Conservation (phyloP, 2,329 filamentous ascomycete species). For the Colletotrichum sublineola region DNA sequence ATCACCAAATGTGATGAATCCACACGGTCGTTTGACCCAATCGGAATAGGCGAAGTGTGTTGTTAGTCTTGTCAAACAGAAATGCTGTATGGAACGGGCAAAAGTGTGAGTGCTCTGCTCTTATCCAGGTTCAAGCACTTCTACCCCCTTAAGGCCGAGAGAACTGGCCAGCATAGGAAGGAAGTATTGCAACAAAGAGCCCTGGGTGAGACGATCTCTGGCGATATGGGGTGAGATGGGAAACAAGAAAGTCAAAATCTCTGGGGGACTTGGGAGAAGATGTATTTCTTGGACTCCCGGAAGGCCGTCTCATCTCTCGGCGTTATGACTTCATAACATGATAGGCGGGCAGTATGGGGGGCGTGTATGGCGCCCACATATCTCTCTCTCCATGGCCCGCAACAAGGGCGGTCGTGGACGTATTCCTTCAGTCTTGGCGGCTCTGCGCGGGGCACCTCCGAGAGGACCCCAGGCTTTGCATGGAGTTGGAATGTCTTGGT, state of each 20-base stretch:
- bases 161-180: constrained; percentile 37
- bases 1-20: background rate
- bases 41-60: constrained; percentile 2
- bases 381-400: background rate
- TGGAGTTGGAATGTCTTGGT: constrained; percentile 19
- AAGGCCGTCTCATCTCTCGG: constrained; percentile 24
- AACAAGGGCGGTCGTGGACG: background rate
- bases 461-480: constrained; percentile 20
- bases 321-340: constrained; percentile 43
- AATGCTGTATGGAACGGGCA: constrained; percentile 33
- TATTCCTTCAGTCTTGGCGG: constrained; percentile 43
- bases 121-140: constrained; percentile 42
- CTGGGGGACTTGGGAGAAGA: constrained; percentile 35
- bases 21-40: constrained; percentile 18
- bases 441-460: constrained; percentile 36
- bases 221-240: constrained; percentile 29
- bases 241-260: constrained; percentile 17
- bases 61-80: constrained; percentile 10
- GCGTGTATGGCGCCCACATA: constrained; percentile 13
- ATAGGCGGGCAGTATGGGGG: constrained; percentile 25
- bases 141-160: constrained; percentile 39
- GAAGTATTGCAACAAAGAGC: constrained; percentile 13
- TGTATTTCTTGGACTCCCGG: constrained; percentile 31
- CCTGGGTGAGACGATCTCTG: constrained; percentile 17
- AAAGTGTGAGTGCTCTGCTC: constrained; percentile 41